phyloP scores from a whole-genome alignment of 305 asterid species.

The Stenogyne calaminthoides region DNA sequence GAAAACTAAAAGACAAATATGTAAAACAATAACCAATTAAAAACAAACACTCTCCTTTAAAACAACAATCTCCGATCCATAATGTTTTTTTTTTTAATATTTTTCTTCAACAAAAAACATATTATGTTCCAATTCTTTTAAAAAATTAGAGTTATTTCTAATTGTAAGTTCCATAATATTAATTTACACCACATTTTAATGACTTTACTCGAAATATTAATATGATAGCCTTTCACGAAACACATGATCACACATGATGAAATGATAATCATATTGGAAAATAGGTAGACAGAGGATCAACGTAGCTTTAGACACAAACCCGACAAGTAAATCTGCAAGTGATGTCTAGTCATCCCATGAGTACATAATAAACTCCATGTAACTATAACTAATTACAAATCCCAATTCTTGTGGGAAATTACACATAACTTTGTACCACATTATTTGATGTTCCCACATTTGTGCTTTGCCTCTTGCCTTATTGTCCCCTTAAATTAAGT shows the following conservation, averaged over 20 bases:
- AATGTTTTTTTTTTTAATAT: too few relatives aligned
- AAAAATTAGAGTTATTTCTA: too few relatives aligned
- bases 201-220: too few relatives aligned
- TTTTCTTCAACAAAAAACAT: too few relatives aligned
- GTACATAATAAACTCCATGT: background rate
- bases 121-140: too few relatives aligned
- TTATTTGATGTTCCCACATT: conserved; percentile 26
- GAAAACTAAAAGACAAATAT: too few relatives aligned
- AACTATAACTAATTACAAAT: background rate
- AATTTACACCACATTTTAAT: too few relatives aligned
- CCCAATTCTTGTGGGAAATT: conserved; percentile 21
- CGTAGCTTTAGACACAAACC: conserved; percentile 24
- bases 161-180: too few relatives aligned
- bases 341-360: conserved; percentile 30
- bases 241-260: conserved; percentile 4
- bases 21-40: too few relatives aligned
- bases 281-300: background rate
- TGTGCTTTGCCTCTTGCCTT: conserved; percentile 28
- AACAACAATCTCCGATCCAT: too few relatives aligned
- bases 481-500: conserved; percentile 26
- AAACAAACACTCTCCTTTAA: too few relatives aligned
- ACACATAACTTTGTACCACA: conserved; percentile 16
- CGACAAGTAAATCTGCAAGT: conserved; percentile 28
- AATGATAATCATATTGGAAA: conserved; percentile 2
- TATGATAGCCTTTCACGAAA: background rate